These are phyloP conservation scores for Botrytis paeoniae DNA, from an alignment of 2,329 filamentous ascomycete species.

Conservation along the genomic window DNA sequence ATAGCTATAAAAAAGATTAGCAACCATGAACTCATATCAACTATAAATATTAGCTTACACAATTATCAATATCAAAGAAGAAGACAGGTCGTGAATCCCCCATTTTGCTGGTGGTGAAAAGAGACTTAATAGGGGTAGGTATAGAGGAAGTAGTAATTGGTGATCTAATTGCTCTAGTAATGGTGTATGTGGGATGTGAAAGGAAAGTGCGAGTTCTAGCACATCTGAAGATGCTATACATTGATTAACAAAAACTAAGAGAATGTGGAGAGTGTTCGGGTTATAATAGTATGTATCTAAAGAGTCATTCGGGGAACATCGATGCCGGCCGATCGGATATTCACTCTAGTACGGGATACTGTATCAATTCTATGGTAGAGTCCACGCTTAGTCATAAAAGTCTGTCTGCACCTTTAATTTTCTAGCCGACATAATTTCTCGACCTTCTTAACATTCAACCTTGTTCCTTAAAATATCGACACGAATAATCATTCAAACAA, in stretches of 20 bases:
- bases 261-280: background rate
- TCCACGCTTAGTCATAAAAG: background rate
- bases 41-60: slow-evolving; percentile 83
- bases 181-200: background rate
- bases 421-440: slow-evolving; percentile 17
- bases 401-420: background rate
- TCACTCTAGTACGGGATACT: background rate
- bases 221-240: slow-evolving; percentile 14
- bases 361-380: background rate
- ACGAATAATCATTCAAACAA: slow-evolving; percentile 8
- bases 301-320: slow-evolving; percentile 7
- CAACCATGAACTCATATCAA: slow-evolving; percentile 36
- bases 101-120: slow-evolving; percentile 19
- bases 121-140: background rate
- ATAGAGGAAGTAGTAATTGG: background rate
- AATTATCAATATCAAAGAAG: slow-evolving; percentile 97
- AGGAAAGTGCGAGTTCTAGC: background rate
- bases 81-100: slow-evolving; percentile 50
- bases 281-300: background rate
- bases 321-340: background rate
- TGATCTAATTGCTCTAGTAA: slow-evolving; percentile 14
- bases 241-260: background rate
- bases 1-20: slow-evolving; percentile 52
- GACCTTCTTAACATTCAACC: background rate
- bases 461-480: background rate